Conservation (phyloP, 2,329 filamentous ascomycete species). For the Dothideomycetes sp. region DNA sequence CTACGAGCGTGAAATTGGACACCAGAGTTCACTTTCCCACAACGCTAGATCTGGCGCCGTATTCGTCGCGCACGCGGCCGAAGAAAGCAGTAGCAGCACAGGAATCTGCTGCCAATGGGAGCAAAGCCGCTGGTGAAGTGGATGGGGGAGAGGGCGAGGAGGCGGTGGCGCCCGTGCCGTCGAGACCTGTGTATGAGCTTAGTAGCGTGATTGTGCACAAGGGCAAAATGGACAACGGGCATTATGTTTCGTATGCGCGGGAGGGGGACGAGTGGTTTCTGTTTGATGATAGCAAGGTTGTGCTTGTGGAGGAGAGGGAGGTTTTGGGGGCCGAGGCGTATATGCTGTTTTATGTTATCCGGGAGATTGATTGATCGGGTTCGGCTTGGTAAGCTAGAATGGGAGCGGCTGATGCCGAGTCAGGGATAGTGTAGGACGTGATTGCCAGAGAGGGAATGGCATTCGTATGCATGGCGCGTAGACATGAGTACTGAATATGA, state of each 20-base stretch:
- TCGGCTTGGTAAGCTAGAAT: no score
- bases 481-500: no score
- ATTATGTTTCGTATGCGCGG: conserved; percentile 82
- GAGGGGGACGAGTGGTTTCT: conserved; percentile 85
- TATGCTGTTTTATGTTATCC: conserved; percentile 63
- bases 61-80: conserved; percentile 50
- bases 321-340: conserved; percentile 82
- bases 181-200: conserved; percentile 70
- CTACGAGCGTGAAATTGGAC: conserved; percentile 82
- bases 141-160: conserved; percentile 33
- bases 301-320: conserved; percentile 70
- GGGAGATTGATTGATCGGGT: conserved; percentile 10
- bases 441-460: no score
- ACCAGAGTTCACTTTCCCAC: conserved; percentile 77
- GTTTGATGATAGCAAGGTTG: conserved; percentile 91
- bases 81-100: conserved; percentile 35
- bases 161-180: conserved; percentile 5
- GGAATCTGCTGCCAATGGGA: conserved; percentile 25
- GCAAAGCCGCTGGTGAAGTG: conserved; percentile 24
- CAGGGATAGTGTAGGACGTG: no score
- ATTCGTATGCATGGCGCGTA: no score
- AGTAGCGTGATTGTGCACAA: conserved; percentile 87
- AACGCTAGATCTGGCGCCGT: conserved; percentile 80
- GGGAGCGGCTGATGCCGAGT: no score
- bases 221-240: conserved; percentile 83